phyloP scores from a whole-genome alignment of 805 yeast species.

The Ogataea ganodermae region DNA sequence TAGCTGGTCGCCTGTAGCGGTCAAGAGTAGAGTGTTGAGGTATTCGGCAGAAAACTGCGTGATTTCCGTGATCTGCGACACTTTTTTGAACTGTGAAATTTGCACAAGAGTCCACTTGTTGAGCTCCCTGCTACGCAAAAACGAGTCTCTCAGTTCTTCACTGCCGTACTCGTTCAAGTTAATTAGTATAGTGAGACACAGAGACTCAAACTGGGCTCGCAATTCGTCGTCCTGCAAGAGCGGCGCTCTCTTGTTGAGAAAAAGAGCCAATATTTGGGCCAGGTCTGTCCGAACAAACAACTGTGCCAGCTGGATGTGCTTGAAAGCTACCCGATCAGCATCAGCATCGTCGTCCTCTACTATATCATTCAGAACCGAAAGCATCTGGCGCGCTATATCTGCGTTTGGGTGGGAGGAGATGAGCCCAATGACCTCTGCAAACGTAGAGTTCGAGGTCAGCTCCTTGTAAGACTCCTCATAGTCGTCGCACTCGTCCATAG shows the following conservation, averaged over 20 bases:
- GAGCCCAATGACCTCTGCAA: conserved; percentile 15
- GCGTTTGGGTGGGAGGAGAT: conserved; percentile 19
- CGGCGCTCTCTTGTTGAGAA: conserved; percentile 5
- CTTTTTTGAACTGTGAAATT: neutral
- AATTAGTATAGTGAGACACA: conserved; percentile 14
- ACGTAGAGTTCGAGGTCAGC: conserved; percentile 4
- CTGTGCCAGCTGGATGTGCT: conserved; percentile 4
- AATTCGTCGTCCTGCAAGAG: conserved; percentile 2
- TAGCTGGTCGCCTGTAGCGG: neutral
- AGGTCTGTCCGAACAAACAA: conserved; percentile 7
- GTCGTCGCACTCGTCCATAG: conserved; percentile 15
- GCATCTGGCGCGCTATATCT: conserved; percentile 20
- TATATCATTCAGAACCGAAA: conserved; percentile 15
- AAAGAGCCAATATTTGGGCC: conserved; percentile 10
- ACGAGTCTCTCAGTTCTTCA: neutral
- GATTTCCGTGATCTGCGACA: conserved; percentile 7
- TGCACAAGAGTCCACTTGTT: conserved; percentile 9
- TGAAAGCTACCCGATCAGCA: neutral
- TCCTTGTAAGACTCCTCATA: conserved; percentile 14
- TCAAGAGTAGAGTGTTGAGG: conserved; percentile 13
- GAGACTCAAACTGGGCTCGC: conserved; percentile 5
- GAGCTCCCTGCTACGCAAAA: conserved; percentile 1
- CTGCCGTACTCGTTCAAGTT: conserved; percentile 7
- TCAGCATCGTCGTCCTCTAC: conserved; percentile 10
- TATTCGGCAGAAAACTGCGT: conserved; percentile 22